phyloP scores from a whole-genome alignment of 768 basidiomycete genomes.

The Tubosaeta sp. region DNA sequence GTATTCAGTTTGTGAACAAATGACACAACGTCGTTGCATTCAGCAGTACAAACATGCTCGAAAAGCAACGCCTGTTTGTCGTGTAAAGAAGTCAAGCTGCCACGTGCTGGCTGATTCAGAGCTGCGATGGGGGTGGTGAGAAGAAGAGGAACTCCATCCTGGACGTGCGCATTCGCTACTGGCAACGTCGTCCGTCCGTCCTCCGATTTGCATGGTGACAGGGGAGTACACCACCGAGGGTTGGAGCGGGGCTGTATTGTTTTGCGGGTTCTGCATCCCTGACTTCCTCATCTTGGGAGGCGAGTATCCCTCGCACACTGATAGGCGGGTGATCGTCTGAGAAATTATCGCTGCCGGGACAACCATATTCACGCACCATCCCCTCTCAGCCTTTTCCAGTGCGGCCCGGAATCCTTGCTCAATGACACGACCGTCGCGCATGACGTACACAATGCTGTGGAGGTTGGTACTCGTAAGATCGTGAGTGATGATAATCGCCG shows the following conservation, averaged over 20 bases:
- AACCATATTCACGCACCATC: conserved; percentile 67
- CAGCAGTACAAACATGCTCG: too few relatives aligned
- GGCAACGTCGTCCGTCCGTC: conserved; percentile 83
- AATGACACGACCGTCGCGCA: conserved; percentile 73
- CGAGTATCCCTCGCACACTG: conserved; percentile 35
- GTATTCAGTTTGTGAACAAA: too few relatives aligned
- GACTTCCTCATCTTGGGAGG: conserved; percentile 43
- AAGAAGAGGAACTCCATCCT: conserved; percentile 9
- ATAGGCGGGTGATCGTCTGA: conserved; percentile 25
- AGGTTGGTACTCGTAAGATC: conserved; percentile 78
- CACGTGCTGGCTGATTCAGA: conserved; percentile 19
- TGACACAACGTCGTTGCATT: too few relatives aligned
- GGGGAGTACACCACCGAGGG: conserved; percentile 42
- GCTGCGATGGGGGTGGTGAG: conserved; percentile 15
- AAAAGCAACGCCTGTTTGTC: too few relatives aligned
- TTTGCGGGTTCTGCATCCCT: conserved; percentile 19
- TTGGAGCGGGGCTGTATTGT: conserved; percentile 41
- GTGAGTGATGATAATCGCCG: conserved; percentile 68
- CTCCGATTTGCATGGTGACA: conserved; percentile 49
- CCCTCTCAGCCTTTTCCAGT: conserved; percentile 59
- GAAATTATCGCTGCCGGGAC: conserved; percentile 38
- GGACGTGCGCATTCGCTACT: conserved; percentile 21
- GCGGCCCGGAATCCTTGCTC: conserved; percentile 87
- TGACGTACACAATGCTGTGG: conserved; percentile 88
- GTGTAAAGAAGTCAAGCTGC: too few relatives aligned